Percentiles rank a stretch among this genome's conserved stretches.
Conservation (phyloP, 2,329 filamentous ascomycete genomes). For the Didymella exigua region DNA sequence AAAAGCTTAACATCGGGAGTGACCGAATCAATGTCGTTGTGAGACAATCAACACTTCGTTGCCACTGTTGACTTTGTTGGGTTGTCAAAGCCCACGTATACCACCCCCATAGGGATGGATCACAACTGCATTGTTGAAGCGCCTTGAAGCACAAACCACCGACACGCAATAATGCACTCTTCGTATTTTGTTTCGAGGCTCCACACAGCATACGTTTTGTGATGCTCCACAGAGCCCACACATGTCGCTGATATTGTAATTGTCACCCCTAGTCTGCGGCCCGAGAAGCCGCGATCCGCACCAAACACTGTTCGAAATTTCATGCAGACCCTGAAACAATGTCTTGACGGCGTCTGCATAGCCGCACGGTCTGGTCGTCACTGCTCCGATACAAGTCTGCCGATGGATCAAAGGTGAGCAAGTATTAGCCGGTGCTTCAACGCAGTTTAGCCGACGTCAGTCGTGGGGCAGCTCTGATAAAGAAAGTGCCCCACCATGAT, state of each 20-base stretch:
- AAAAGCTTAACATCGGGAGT: not conserved
- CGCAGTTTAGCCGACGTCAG: conserved; percentile 10
- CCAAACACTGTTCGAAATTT: not conserved
- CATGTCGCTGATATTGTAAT: not conserved
- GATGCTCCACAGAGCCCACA: not conserved
- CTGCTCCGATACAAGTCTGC: conserved; percentile 3
- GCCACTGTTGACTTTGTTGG: conserved; percentile 1
- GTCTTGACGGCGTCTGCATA: not conserved
- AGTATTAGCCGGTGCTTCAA: conserved; percentile 17
- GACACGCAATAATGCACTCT: not conserved
- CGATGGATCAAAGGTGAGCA: not conserved
- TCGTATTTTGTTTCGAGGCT: conserved; percentile 2
- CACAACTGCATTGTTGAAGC: conserved; percentile 1
- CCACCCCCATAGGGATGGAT: not conserved
- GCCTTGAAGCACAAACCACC: conserved; percentile 4
- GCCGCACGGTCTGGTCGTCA: not conserved
- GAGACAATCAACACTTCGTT: not conserved
- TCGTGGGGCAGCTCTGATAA: conserved; percentile 9
- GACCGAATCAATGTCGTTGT: not conserved
- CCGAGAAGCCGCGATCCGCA: not conserved
- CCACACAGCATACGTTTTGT: conserved; percentile 1
- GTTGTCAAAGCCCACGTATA: not conserved
- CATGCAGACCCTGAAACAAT: conserved; percentile 5
- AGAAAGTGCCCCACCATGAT: conserved; percentile 9
- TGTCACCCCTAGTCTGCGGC: not conserved